Evolutionary conservation across 495 filamentous ascomycete species (phyloP), one percentile per base, ranked within the genome.

Genomic region (Aspergillus conjunctus): DNA sequence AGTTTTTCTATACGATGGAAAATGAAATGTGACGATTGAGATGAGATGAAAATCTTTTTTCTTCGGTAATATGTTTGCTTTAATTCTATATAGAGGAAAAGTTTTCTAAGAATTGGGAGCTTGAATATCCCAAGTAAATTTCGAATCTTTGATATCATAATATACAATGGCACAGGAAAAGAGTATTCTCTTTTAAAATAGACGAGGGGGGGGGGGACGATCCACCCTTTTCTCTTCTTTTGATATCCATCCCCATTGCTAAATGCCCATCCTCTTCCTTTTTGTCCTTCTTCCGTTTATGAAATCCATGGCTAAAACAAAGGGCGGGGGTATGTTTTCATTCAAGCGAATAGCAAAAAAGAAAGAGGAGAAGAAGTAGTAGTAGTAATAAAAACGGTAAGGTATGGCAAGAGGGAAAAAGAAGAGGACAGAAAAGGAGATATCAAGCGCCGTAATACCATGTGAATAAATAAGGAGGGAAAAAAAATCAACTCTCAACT

Each of bases 401-500:
- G 10, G 44, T 18, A 21, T 14, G 44, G 17, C 8, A 48, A 48
- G 20, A 21, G 9, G 11, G 11, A 21, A 20, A 48, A 21, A 48
- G 1, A 8, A 10, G 10, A 18, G 18, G 43, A 45, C 11, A 4
- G 18, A 48, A 21, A 48, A 48, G 37, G 12, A 41, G 37, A 41
- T 14, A 41, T n/a, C 37, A 41, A n/a, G 37, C 37, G 37, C 37
- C 37, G 37, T 41, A 37, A n/a, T 41, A 41, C 8, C 37, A 41
- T 41, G 11, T 18, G 44, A 34, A 18, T 48, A 30, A 12, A 21
- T 45, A 18, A 50, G 20, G 39, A 18, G 15, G 34, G 26, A 45
- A 31, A 51, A 41, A 51, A 49, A 31, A 32, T 14, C 37, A 37
- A 59, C 45, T 43, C 45, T 31, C 21, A 48, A 48, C 44, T 48